These are phyloP conservation scores for Phalaenopsis hybrid DNA, from an alignment of 116 monocot genomes.

Conservation along the genomic window DNA sequence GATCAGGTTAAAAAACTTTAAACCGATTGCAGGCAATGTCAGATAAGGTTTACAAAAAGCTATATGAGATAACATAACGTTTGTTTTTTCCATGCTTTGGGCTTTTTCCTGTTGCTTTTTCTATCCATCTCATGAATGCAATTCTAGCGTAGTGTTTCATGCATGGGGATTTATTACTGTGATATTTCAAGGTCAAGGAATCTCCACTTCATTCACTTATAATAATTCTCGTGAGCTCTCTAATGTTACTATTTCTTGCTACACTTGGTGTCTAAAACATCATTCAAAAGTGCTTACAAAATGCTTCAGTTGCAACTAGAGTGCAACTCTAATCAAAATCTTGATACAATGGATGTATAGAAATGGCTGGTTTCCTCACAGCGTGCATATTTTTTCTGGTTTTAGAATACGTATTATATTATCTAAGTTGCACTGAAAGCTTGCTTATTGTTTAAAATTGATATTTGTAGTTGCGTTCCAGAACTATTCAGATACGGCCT, in stretches of 20 bases:
- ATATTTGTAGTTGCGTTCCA: slow-evolving; percentile 41
- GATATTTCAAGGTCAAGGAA: neutral
- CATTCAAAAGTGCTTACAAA: no score
- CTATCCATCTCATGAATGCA: neutral
- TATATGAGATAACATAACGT: no score
- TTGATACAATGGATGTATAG: no score
- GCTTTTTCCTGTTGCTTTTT: neutral
- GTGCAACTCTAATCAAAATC: neutral
- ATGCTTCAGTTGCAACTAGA: no score
- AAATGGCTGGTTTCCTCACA: no score
- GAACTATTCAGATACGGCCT: slow-evolving; percentile 44
- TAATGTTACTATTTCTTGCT: no score
- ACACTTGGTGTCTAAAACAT: no score
- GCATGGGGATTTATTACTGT: neutral
- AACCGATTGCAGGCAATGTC: no score
- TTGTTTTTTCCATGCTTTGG: neutral
- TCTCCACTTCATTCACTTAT: neutral
- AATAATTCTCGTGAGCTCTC: no score
- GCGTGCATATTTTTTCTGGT: neutral
- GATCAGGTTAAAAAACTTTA: no score
- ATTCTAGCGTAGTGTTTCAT: no score
- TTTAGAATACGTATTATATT: neutral
- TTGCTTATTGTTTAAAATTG: slow-evolving; percentile 3
- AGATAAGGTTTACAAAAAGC: no score
- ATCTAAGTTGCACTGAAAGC: neutral